Base-by-base conservation (phyloP, 192 early-diverging fungal genomes). In the Pilaira anomala region DNA sequence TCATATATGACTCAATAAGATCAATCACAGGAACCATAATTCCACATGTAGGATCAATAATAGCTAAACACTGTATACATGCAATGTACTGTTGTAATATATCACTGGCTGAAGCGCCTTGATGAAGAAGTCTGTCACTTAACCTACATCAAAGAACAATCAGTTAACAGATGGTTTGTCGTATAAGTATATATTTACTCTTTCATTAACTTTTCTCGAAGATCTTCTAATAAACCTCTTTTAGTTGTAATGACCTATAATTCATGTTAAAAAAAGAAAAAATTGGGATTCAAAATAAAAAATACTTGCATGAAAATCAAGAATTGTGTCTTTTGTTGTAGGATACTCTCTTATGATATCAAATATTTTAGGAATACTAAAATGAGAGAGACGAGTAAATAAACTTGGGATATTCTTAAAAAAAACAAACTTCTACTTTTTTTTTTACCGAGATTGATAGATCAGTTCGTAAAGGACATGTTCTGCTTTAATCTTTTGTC, bases 21-120 rank as follows among this genome's bases (percentile, higher is more conserved):
- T 60, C 54, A 26, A 60, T 45, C 5, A 67, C n/a, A 9, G 58
- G 54, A 4, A 40, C 7, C 16, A 67, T 36, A 12, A 57, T 42
- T 18, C 22, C 39, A 42, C 66, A 67, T 2, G 46, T 49, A 24
- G 66, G 66, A 22, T 67, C 66, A 7, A 67, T 44, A 8, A 49
- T 29, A 18, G 42, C 26, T 16, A 67, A 30, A 7, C 33, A 49
- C 19, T 48, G 56, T 3, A 67, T 60, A 61, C 66, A 67, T 39
- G 28, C 26, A 14, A 60, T 44, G 42, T 60, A 67, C 18, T 52
- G 45, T 14, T 60, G 26, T 3, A 67, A 18, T 14, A 67, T 67
- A 49, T 67, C 36, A 22, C 14, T 51, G 7, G 66, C 56, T 26
- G 66, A 60, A 53, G 58, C 58, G n/a, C 66, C 66, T 30, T 52